A percentile compares a stretch with the other conserved stretches of the same genome.
These are phyloP conservation scores for Pleurotus tuoliensis DNA, from an alignment of 768 basidiomycete species.

Conservation along the genomic window DNA sequence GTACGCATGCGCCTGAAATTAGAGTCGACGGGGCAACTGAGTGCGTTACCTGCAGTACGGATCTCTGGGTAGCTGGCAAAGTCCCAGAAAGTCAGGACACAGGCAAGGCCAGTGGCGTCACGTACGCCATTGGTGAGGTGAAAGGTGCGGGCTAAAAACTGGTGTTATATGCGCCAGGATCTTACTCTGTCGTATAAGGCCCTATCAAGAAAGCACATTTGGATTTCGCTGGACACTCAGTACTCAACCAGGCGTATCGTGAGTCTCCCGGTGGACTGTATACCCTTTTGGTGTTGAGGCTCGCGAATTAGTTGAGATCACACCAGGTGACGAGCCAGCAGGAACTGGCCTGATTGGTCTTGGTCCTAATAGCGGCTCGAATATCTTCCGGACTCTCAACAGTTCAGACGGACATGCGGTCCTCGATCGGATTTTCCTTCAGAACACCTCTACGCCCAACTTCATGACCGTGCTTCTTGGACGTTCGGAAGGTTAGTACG, in stretches of 20 bases:
- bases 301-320: slow-evolving; percentile 9
- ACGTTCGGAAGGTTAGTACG: slow-evolving; percentile 1
- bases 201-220: slow-evolving; percentile 13
- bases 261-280: not conserved
- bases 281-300: not conserved
- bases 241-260: slow-evolving; percentile 18
- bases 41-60: slow-evolving; percentile 11
- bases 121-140: slow-evolving; percentile 17
- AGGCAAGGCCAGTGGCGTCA: slow-evolving; percentile 10
- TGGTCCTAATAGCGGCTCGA: slow-evolving; percentile 17
- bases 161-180: not conserved
- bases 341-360: slow-evolving; percentile 18
- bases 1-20: slow-evolving; percentile 2
- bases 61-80: slow-evolving; percentile 18
- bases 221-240: slow-evolving; percentile 15
- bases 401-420: slow-evolving; percentile 12
- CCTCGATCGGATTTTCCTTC: slow-evolving; percentile 20
- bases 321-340: slow-evolving; percentile 2
- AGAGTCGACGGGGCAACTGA: not conserved
- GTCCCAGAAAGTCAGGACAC: slow-evolving; percentile 14
- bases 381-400: slow-evolving; percentile 10
- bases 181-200: slow-evolving; percentile 6
- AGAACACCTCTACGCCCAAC: slow-evolving; percentile 19
- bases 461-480: slow-evolving; percentile 16
- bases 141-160: slow-evolving; percentile 8